These are phyloP conservation scores for Hypsizygus marmoreus DNA, from an alignment of 768 basidiomycete species.

Conservation along the genomic window DNA sequence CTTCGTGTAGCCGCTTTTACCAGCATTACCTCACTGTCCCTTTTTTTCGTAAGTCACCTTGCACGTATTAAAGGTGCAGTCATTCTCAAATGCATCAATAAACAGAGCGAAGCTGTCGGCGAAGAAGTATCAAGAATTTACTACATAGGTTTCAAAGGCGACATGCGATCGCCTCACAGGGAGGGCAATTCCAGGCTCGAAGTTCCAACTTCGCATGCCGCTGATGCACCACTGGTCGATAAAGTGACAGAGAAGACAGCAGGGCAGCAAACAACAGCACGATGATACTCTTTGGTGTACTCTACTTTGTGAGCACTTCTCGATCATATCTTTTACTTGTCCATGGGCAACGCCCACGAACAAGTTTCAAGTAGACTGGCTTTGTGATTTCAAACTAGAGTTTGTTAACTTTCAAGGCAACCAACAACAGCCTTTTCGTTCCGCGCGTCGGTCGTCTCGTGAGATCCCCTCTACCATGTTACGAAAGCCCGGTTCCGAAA, in stretches of 20 bases:
- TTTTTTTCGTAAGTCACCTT: constrained; percentile 71
- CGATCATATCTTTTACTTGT: too few species aligned
- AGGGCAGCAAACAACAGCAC: constrained; percentile 66
- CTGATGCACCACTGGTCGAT: constrained; percentile 70
- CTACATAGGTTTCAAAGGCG: constrained; percentile 85
- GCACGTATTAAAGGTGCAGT: constrained; percentile 1
- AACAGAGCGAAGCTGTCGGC: constrained; percentile 66
- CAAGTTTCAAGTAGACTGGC: too few species aligned
- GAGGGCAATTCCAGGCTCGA: constrained; percentile 66
- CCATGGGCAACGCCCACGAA: too few species aligned
- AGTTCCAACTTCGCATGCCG: constrained; percentile 79
- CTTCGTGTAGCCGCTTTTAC: constrained; percentile 75
- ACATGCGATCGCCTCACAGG: constrained; percentile 52
- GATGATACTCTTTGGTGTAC: constrained; percentile 22
- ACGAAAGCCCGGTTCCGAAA: too few species aligned
- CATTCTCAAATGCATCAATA: background rate
- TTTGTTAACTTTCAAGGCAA: too few species aligned
- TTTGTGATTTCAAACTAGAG: too few species aligned
- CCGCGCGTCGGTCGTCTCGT: too few species aligned
- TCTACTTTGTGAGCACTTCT: background rate
- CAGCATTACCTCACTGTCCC: constrained; percentile 69
- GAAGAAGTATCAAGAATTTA: constrained; percentile 69
- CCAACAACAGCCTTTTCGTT: too few species aligned
- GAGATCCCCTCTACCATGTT: too few species aligned
- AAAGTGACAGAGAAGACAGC: constrained; percentile 56